Evolutionary conservation across 2,329 filamentous ascomycete species (phyloP), one percentile per base, ranked within the genome.

Genomic region (Raffaelea ambrosiae): DNA sequence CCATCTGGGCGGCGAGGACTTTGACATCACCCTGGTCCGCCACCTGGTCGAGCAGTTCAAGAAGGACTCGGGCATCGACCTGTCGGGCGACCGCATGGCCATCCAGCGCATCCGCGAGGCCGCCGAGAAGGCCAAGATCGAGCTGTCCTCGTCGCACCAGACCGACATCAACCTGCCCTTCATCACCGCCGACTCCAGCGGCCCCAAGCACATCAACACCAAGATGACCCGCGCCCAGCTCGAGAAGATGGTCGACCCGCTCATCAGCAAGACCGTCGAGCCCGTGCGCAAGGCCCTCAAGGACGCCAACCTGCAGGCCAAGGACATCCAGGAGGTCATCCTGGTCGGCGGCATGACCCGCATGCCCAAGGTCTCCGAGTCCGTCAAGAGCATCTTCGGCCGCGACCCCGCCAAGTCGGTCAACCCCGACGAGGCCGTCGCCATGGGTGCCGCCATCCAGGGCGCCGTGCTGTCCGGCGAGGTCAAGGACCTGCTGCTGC

Each of bases 101-200:
- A 95, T 97, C 65, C 91, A 96, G 81, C 85, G 91, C 82, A 96
- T 97, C 68, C 90, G 91, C 73, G 91, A 96, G 76, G 91, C 90
- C 59, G 89, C 90, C 59, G 91, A 97, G 81, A 96, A 96, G 83
- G 91, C 91, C 66, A 97, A 97, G 88, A 96, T 96, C 63, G 91
- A 96, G 75, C 77, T 97, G 58, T 97, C 91, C 13, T 96, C 90
- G 31, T 90, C 90, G 50, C 81, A 90, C 58, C 88, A 95, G 70
- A 97, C 91, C 58, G 91, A 96, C 64, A 96, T 97, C 74, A 95
- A 95, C 79, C 82, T 97, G 64, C 91, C 91, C 57, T 97, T 97
- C 81, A 96, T 97, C 72, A 95, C 90, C 66, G 91, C 91, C 61
- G 90, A 96, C 66, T 80, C 90, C 53, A 93, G 87, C 50, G 93